Evolutionary conservation across 345 rosid genomes (phyloP), one percentile per base, ranked within the genome.

Genomic region (Pseudoturritis turrita): DNA sequence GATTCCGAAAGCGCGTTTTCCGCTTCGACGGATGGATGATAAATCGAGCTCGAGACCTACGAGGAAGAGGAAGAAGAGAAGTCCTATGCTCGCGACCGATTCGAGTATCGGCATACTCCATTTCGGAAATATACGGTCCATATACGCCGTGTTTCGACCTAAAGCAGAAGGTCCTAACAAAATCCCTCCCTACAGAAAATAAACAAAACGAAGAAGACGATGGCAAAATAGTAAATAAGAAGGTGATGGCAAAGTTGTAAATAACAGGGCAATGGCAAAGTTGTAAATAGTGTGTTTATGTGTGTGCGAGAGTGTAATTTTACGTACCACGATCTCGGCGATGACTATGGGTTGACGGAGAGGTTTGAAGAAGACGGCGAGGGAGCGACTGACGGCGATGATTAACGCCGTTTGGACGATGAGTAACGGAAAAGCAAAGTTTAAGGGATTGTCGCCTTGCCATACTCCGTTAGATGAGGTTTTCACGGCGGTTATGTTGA

Each of bases 261-360:
- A 53, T 37, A 19, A 11, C 4, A 5, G 23, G n/a, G 2, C 13
- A 4, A 17, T 59, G 73, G 37, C 28, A 68, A 41, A 51, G 12
- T 6, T 52, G 79, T 62, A 54, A 75, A 61, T 50, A 51, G 10
- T 25, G 10, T 12, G 7, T 12, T 44, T 36, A 10, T 36, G 10
- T 18, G 15, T 46, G 51, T 36, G 15, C 0, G 13, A 25, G 19
- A 26, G 56, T 39, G 39, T 35, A 51, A 33, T 35, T 29, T 13
- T 18, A 76, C 79, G 21, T 83, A 90, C 98, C 28, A 93, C 63
- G 18, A 90, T 93, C 77, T 93, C 97, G 50, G 97, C 97, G 49
- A 90, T 87, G 87, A 93, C 97, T 80, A 78, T 87, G 55, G 98
- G 98, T 58, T 93, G 98, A 10, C 96, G 96, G 71, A 93, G 88